Evolutionary conservation across 164 flowering plant species (phyloP).

Genomic region (Umbellularia californica): DNA sequence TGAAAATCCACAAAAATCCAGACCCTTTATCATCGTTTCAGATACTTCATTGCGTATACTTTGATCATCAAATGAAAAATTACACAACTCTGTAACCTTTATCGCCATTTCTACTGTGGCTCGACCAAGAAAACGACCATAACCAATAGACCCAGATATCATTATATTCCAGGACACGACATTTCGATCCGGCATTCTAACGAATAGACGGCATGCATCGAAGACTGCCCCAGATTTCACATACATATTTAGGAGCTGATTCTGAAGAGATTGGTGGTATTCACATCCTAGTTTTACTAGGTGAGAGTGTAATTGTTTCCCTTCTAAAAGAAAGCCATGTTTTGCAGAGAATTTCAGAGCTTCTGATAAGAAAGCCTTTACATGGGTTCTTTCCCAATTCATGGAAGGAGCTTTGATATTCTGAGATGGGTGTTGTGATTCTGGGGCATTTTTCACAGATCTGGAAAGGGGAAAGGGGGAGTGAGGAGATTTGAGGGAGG

Average conservation of each 20-base stretch:
- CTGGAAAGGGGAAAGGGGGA: not conserved
- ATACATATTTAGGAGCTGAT: slow-evolving; percentile 39
- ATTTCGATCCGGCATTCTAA: slow-evolving; percentile 50
- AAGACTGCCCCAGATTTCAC: slow-evolving; percentile 30
- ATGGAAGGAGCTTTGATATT: not conserved
- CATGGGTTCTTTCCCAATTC: slow-evolving; percentile 11
- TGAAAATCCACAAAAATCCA: not conserved
- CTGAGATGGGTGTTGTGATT: too few species aligned
- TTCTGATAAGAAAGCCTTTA: slow-evolving; percentile 18
- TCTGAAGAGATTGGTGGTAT: slow-evolving; percentile 26
- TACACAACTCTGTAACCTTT: not conserved
- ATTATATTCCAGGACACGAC: slow-evolving; percentile 56
- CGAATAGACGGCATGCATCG: slow-evolving; percentile 42
- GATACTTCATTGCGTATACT: slow-evolving; percentile 29
- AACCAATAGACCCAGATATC: slow-evolving; percentile 33
- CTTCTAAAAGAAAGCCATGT: slow-evolving; percentile 27
- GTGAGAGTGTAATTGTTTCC: slow-evolving; percentile 39
- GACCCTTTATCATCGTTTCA: not conserved
- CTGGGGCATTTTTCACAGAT: too few species aligned
- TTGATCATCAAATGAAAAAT: slow-evolving; percentile 3
- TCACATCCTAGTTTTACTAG: slow-evolving; percentile 29
- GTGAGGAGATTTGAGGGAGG: not conserved
- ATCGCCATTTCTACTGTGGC: not conserved
- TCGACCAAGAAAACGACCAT: not conserved
- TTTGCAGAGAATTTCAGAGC: slow-evolving; percentile 35